A percentile compares a stretch with the other conserved stretches of the same genome.
phyloP scores from a whole-genome alignment of 345 rosid genomes.

The Fremontodendron californicum region DNA sequence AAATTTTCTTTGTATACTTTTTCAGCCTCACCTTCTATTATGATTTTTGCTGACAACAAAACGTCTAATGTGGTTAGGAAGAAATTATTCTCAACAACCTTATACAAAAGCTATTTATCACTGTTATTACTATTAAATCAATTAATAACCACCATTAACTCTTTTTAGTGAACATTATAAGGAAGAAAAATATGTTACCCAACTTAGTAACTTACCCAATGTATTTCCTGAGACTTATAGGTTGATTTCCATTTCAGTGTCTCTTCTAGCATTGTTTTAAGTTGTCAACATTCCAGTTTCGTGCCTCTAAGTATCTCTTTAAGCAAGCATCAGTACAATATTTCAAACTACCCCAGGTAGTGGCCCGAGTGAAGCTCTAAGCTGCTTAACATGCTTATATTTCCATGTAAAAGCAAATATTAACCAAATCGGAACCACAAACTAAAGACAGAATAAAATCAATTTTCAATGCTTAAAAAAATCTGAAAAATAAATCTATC shows the following conservation, averaged over 20 bases:
- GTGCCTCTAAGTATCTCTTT: constrained; percentile 81
- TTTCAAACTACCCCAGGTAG: constrained; percentile 43
- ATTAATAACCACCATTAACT: not conserved
- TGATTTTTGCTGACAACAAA: constrained; percentile 54
- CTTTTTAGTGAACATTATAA: not conserved
- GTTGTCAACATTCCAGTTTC: constrained; percentile 73
- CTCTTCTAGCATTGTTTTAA: constrained; percentile 79
- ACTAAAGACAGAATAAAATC: too few species aligned
- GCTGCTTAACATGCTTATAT: constrained; percentile 53
- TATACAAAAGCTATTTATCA: too few species aligned
- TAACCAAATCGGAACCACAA: not conserved
- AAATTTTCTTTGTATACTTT: constrained; percentile 73
- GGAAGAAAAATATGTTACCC: constrained; percentile 28
- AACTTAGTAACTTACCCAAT: too few species aligned
- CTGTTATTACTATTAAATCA: too few species aligned
- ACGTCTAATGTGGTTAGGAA: not conserved
- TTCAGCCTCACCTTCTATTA: constrained; percentile 85
- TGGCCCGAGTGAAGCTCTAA: constrained; percentile 54
- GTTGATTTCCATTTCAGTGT: constrained; percentile 77
- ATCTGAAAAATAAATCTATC: too few species aligned
- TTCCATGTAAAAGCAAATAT: not conserved
- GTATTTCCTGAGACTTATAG: constrained; percentile 74
- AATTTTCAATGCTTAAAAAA: too few species aligned
- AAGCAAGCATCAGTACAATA: constrained; percentile 78
- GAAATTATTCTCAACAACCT: too few species aligned